Conservation (phyloP, 2,329 filamentous ascomycete genomes). For the Penicillium concentricum region DNA sequence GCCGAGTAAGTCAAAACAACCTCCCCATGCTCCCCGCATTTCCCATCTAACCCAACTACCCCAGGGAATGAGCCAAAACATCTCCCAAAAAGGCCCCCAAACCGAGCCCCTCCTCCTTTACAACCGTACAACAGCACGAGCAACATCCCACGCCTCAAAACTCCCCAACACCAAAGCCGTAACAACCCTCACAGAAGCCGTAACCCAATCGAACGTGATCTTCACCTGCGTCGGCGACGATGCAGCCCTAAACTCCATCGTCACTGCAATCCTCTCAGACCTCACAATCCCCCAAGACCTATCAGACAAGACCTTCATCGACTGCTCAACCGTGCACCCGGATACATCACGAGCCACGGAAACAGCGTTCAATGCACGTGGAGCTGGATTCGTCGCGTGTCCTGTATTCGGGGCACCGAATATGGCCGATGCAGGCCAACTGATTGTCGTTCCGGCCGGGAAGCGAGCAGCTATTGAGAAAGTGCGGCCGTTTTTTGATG, state of each 20-base stretch:
- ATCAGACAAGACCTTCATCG: constrained; percentile 74
- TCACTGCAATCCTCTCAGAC: constrained; percentile 54
- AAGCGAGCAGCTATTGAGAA: constrained; percentile 59
- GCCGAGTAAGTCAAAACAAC: constrained; percentile 63
- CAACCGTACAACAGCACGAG: constrained; percentile 71
- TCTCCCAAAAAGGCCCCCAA: constrained; percentile 73
- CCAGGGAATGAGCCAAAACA: constrained; percentile 80
- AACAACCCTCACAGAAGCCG: constrained; percentile 63
- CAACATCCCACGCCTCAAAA: constrained; percentile 61
- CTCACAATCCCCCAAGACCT: constrained; percentile 42
- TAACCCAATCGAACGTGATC: constrained; percentile 70
- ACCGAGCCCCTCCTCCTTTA: constrained; percentile 71
- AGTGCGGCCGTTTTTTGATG: constrained; percentile 68
- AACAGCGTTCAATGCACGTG: constrained; percentile 54
- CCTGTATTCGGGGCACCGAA: constrained; percentile 51
- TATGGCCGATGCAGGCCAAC: constrained; percentile 60
- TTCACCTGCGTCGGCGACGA: constrained; percentile 81
- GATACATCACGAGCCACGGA: constrained; percentile 71
- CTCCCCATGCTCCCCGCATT: neutral
- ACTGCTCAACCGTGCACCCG: constrained; percentile 85
- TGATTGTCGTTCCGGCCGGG: constrained; percentile 73
- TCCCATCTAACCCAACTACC: constrained; percentile 6
- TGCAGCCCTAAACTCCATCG: constrained; percentile 63
- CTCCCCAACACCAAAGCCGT: constrained; percentile 63
- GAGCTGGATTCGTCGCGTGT: constrained; percentile 72